A percentile compares a stretch with the other conserved stretches of the same genome.
Evolutionary conservation across 2,329 filamentous ascomycete genomes (phyloP).

Genomic region (Diaporthe nobilis): DNA sequence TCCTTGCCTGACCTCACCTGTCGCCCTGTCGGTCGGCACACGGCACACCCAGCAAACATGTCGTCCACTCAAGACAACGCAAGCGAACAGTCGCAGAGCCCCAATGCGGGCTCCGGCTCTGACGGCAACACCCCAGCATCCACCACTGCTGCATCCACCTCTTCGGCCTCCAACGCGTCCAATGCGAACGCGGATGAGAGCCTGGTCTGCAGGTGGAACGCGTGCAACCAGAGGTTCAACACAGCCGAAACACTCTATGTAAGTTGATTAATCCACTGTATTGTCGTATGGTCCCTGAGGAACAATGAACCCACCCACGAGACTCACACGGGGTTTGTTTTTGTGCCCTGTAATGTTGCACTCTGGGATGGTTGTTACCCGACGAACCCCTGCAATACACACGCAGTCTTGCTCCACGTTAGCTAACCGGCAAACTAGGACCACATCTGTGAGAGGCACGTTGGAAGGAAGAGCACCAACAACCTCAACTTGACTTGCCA

Average conservation of each 20-base stretch:
- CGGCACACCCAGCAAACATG: slow-evolving; percentile 34
- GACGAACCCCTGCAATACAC: not conserved
- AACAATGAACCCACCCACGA: not conserved
- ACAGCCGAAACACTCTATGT: slow-evolving; percentile 73
- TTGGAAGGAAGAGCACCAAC: slow-evolving; percentile 98
- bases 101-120: slow-evolving; percentile 62
- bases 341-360: not conserved
- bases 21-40: slow-evolving; percentile 16
- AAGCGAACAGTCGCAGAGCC: slow-evolving; percentile 50
- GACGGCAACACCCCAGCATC: slow-evolving; percentile 68
- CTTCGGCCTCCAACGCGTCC: slow-evolving; percentile 52
- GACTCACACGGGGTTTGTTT: not conserved
- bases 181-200: slow-evolving; percentile 64
- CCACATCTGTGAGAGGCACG: slow-evolving; percentile 97
- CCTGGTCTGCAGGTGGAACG: slow-evolving; percentile 72
- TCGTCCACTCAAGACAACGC: slow-evolving; percentile 42
- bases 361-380: not conserved
- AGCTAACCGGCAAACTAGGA: slow-evolving; percentile 70
- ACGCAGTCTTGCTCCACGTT: not conserved
- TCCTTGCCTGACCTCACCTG: not conserved
- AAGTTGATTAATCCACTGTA: slow-evolving; percentile 49
- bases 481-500: slow-evolving; percentile 98
- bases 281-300: too few relatives aligned
- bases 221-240: slow-evolving; percentile 71
- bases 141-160: slow-evolving; percentile 65